These are phyloP conservation scores for Trypanosoma theileri DNA, from an alignment of 208 protist species.

Conservation along the genomic window DNA sequence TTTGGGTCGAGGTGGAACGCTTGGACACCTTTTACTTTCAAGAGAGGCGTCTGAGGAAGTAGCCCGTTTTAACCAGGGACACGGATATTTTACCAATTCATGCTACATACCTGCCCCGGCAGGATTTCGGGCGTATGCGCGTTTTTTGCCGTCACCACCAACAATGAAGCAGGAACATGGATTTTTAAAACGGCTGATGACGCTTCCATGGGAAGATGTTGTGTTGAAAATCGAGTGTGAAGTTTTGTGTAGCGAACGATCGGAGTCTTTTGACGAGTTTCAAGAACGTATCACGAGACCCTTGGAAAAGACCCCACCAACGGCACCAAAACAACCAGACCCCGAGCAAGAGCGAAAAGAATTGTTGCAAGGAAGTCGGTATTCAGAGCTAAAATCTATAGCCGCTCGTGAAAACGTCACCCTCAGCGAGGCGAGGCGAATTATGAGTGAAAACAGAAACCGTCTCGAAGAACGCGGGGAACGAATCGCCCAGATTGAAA, in stretches of 20 bases:
- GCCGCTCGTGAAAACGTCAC: constrained; percentile 77
- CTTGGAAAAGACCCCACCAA: neutral
- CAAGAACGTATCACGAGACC: neutral
- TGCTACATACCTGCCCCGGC: constrained; percentile 48
- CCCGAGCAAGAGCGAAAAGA: constrained; percentile 1
- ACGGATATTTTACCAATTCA: constrained; percentile 24
- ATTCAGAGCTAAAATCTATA: constrained; percentile 77
- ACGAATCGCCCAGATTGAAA: constrained; percentile 54
- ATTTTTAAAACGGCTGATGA: constrained; percentile 86
- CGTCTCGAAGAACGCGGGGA: constrained; percentile 75
- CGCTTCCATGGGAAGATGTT: constrained; percentile 78
- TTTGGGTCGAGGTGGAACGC: constrained; percentile 50
- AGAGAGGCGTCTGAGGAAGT: constrained; percentile 21
- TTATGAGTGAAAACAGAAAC: constrained; percentile 80
- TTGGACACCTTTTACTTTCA: constrained; percentile 64
- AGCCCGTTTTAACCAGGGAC: neutral
- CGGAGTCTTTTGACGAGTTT: constrained; percentile 19
- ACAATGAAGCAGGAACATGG: constrained; percentile 79
- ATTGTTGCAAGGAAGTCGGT: constrained; percentile 42
- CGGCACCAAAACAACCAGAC: neutral
- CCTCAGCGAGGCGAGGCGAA: constrained; percentile 73
- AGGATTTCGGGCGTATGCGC: constrained; percentile 63
- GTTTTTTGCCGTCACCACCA: constrained; percentile 58
- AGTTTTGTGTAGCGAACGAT: constrained; percentile 31
- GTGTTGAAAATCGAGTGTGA: constrained; percentile 68